phyloP scores from a whole-genome alignment of 768 basidiomycete genomes.

The Pleurotus cornucopiae region DNA sequence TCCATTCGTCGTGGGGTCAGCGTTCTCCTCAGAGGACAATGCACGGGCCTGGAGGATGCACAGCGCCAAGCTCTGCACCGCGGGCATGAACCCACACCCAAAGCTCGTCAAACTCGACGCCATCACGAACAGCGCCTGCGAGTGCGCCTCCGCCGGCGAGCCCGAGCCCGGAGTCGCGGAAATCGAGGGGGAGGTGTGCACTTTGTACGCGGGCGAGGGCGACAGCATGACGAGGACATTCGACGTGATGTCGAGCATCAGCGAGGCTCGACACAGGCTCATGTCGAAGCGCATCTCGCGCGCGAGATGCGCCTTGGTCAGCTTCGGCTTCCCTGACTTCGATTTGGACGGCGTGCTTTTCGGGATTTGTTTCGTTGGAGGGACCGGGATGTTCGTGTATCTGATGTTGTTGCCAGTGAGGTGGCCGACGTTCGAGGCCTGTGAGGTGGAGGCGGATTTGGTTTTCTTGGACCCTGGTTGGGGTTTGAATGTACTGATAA shows the following conservation, averaged over 20 bases:
- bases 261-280: slow-evolving; percentile 51
- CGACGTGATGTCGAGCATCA: slow-evolving; percentile 63
- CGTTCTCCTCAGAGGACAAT: slow-evolving; percentile 21
- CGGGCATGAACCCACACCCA: slow-evolving; percentile 68
- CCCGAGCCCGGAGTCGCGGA: not conserved
- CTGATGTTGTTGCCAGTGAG: slow-evolving; percentile 7
- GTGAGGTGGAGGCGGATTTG: slow-evolving; percentile 34
- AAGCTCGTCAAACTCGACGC: slow-evolving; percentile 56
- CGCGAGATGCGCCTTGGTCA: slow-evolving; percentile 50
- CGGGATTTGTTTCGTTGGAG: slow-evolving; percentile 2
- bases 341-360: not conserved
- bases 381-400: slow-evolving; percentile 2
- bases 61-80: slow-evolving; percentile 67
- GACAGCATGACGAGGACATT: slow-evolving; percentile 54
- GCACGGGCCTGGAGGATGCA: slow-evolving; percentile 50
- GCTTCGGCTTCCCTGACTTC: slow-evolving; percentile 33
- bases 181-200: slow-evolving; percentile 15
- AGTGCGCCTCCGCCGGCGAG: slow-evolving; percentile 5
- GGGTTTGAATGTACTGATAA: slow-evolving; percentile 61
- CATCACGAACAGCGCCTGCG: slow-evolving; percentile 53
- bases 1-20: slow-evolving; percentile 13
- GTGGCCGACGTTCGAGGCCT: slow-evolving; percentile 1
- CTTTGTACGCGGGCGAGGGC: slow-evolving; percentile 38
- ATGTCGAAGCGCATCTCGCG: slow-evolving; percentile 73
- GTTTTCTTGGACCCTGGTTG: slow-evolving; percentile 33